Evolutionary conservation across 1,139 yeast genomes (phyloP).

Genomic region (Pichia sp.): DNA sequence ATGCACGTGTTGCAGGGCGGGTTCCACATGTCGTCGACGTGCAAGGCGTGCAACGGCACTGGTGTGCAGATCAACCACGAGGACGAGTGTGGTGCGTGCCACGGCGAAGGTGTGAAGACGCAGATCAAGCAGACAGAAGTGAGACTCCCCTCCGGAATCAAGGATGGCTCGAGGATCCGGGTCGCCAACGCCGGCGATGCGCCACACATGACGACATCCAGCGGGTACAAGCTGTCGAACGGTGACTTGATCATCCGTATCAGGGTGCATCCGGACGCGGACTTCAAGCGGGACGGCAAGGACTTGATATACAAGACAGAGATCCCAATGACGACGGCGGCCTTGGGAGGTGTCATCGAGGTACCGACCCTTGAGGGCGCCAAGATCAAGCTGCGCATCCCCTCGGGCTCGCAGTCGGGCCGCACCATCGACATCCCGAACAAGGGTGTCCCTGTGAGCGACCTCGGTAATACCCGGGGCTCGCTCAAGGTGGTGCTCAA

Average conservation of each 20-base stretch:
- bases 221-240: constrained; percentile 58
- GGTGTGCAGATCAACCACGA: constrained; percentile 71
- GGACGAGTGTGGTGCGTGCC: constrained; percentile 77
- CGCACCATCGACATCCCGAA: constrained; percentile 73
- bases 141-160: constrained; percentile 84
- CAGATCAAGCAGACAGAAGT: constrained; percentile 65
- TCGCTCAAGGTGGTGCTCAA: constrained; percentile 73
- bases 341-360: constrained; percentile 84
- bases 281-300: constrained; percentile 61
- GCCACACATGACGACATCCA: constrained; percentile 67
- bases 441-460: constrained; percentile 77
- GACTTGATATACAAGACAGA: constrained; percentile 62
- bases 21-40: constrained; percentile 94
- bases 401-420: constrained; percentile 82
- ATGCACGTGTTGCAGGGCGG: constrained; percentile 87
- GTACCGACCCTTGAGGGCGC: constrained; percentile 80
- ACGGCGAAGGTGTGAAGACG: constrained; percentile 82
- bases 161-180: constrained; percentile 81
- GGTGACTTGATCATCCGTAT: constrained; percentile 88
- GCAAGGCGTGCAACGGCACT: constrained; percentile 81
- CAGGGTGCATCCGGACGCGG: constrained; percentile 68
- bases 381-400: constrained; percentile 68
- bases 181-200: constrained; percentile 90
- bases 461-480: constrained; percentile 57
- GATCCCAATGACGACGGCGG: constrained; percentile 92